Conservation (phyloP, 306 rosid species). For the Fragaria vesca region DNA sequence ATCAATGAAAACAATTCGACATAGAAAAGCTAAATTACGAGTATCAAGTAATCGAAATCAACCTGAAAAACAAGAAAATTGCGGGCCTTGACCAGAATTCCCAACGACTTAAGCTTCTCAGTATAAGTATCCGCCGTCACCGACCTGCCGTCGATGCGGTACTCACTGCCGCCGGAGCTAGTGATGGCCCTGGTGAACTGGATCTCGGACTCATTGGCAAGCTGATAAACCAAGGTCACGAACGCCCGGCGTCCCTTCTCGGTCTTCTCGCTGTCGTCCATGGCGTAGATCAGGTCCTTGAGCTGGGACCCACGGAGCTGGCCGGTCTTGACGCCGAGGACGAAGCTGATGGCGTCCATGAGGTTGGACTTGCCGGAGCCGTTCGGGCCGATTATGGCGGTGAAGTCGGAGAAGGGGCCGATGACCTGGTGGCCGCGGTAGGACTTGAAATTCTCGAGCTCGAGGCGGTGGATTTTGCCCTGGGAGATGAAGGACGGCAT, state of each 20-base stretch:
- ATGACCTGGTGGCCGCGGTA: constrained; percentile 83
- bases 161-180: constrained; percentile 80
- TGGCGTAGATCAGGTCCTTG: constrained; percentile 90
- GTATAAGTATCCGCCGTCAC: constrained; percentile 81
- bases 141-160: constrained; percentile 62
- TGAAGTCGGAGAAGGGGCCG: constrained; percentile 94
- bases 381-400: constrained; percentile 94
- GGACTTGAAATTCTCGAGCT: constrained; percentile 94
- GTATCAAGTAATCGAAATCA: background rate
- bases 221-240: constrained; percentile 78
- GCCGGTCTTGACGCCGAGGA: constrained; percentile 89
- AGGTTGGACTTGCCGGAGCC: constrained; percentile 98
- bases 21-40: background rate
- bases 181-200: constrained; percentile 78
- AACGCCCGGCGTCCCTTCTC: constrained; percentile 86
- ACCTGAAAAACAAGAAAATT: constrained; percentile 99
- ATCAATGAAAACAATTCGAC: background rate
- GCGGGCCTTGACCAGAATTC: constrained; percentile 96
- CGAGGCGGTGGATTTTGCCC: constrained; percentile 82
- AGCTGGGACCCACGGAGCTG: constrained; percentile 97
- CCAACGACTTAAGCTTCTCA: constrained; percentile 64
- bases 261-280: constrained; percentile 83
- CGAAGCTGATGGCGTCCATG: constrained; percentile 99
- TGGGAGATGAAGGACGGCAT: constrained; percentile 87
- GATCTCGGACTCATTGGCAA: constrained; percentile 68